Percentiles rank a stretch among this genome's conserved stretches.
phyloP scores from a whole-genome alignment of 2,329 filamentous ascomycete species.

The Aureobasidium sp. region DNA sequence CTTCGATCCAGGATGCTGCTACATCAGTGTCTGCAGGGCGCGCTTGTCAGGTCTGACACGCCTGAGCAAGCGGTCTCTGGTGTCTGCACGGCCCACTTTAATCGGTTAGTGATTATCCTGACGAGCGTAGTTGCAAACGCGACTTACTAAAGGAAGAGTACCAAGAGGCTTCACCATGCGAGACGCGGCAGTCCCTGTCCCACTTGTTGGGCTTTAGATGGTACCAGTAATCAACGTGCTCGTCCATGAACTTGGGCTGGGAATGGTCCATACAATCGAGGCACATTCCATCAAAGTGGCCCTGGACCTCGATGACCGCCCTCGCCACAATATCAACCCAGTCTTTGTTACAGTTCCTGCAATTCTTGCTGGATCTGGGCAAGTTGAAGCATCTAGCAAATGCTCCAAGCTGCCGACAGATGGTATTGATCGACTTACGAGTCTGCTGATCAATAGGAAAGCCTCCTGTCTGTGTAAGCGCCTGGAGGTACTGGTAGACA shows the following conservation, averaged over 20 bases:
- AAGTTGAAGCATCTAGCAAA: background rate
- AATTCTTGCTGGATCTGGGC: background rate
- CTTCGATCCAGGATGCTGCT: background rate
- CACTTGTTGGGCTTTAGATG: slow-evolving; percentile 20
- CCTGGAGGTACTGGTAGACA: background rate
- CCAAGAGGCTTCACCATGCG: slow-evolving; percentile 27
- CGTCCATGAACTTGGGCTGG: slow-evolving; percentile 15
- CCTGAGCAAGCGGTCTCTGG: background rate
- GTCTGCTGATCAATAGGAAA: background rate
- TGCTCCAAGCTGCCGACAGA: background rate
- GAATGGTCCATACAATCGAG: slow-evolving; percentile 27
- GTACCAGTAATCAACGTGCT: slow-evolving; percentile 23
- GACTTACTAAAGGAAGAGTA: slow-evolving; percentile 24
- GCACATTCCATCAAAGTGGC: slow-evolving; percentile 28
- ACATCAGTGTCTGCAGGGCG: background rate
- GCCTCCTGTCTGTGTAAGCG: background rate
- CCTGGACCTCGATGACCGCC: background rate
- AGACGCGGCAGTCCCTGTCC: slow-evolving; percentile 24
- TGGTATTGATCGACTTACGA: background rate
- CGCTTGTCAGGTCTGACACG: background rate
- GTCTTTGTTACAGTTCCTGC: background rate
- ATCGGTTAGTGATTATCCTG: background rate
- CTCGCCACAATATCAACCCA: background rate
- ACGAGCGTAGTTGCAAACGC: background rate
- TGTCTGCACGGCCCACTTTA: background rate